A percentile compares a stretch with the other conserved stretches of the same genome.
Evolutionary conservation across 257 asterid species (phyloP).

Genomic region (Thymus mandschuricus): DNA sequence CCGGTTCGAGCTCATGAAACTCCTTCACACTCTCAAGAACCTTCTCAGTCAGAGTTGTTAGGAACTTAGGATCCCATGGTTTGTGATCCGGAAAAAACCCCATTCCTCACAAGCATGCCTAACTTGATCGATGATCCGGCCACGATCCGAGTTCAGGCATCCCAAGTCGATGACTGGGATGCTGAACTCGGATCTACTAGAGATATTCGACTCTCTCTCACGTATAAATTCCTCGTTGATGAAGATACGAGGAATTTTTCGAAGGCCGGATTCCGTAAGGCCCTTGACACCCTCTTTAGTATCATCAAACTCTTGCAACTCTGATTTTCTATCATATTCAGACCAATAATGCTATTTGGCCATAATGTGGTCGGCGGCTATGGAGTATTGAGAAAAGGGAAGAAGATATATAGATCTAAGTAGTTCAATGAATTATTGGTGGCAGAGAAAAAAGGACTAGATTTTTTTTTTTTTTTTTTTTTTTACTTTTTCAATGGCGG

Average conservation of each 20-base stretch:
- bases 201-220: not conserved
- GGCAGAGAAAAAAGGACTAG: no score
- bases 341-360: no score
- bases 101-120: conserved; percentile 32
- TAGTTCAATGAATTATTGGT: not conserved
- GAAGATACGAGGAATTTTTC: conserved; percentile 28
- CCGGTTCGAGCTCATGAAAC: conserved; percentile 40
- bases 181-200: not conserved
- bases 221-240: conserved; percentile 13
- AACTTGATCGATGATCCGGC: conserved; percentile 28
- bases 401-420: not conserved
- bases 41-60: conserved; percentile 13
- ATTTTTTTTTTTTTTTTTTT: no score
- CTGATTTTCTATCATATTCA: not conserved
- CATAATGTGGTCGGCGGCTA: no score
- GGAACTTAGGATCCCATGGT: conserved; percentile 43
- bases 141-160: conserved; percentile 9
- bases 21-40: conserved; percentile 26
- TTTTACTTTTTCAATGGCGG: not conserved
- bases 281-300: conserved; percentile 33
- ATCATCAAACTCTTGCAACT: conserved; percentile 21
- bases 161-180: conserved; percentile 41
- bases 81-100: conserved; percentile 45
- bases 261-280: conserved; percentile 10
- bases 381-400: not conserved